phyloP scores from a whole-genome alignment of 1,139 yeast species.

The Candida tropicalis region DNA sequence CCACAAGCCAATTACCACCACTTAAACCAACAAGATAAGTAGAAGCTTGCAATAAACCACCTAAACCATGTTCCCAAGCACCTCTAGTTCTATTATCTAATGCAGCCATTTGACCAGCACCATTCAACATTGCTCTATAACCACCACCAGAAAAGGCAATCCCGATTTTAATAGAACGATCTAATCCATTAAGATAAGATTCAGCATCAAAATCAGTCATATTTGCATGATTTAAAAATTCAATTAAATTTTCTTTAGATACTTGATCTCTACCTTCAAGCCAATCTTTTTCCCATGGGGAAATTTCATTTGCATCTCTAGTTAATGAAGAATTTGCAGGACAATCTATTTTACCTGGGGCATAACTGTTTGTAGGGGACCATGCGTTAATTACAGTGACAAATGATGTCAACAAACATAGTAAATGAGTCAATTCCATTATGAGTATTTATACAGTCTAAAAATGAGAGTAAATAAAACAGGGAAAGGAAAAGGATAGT shows the following conservation, averaged over 20 bases:
- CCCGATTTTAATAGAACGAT: constrained; percentile 41
- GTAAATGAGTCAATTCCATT: constrained; percentile 1
- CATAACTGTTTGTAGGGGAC: constrained; percentile 68
- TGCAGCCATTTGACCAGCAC: constrained; percentile 48
- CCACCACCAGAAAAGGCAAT: constrained; percentile 52
- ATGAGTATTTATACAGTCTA: background rate
- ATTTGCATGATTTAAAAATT: constrained; percentile 62
- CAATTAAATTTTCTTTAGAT: constrained; percentile 57
- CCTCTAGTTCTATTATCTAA: constrained; percentile 33
- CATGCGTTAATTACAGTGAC: constrained; percentile 32
- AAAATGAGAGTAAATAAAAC: background rate
- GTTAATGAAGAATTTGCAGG: constrained; percentile 39
- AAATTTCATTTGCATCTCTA: constrained; percentile 32
- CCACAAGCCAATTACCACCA: constrained; percentile 88
- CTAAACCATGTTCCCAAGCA: constrained; percentile 55
- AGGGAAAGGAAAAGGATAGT: background rate
- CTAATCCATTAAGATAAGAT: constrained; percentile 43
- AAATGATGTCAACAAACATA: background rate
- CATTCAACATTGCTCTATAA: constrained; percentile 48
- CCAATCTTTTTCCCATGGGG: constrained; percentile 46
- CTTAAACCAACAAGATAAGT: constrained; percentile 80
- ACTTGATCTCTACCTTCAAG: constrained; percentile 53
- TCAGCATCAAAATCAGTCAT: constrained; percentile 65
- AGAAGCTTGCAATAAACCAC: constrained; percentile 74
- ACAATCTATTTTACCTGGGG: constrained; percentile 66